These are phyloP conservation scores for Cardamine chenopodiifolia DNA, from an alignment of 345 rosid genomes.

Conservation along the genomic window DNA sequence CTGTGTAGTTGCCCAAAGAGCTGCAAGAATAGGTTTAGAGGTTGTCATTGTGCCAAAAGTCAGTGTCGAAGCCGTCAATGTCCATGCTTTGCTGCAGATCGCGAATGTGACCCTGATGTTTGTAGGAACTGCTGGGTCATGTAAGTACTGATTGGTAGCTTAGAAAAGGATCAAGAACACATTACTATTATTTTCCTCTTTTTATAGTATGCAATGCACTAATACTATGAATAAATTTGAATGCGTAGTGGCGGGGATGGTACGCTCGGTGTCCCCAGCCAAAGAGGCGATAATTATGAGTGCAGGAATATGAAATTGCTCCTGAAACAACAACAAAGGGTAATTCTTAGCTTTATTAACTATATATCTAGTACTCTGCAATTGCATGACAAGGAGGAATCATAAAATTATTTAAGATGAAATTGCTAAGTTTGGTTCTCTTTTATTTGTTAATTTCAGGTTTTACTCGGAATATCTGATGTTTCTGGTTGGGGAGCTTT, in stretches of 20 bases:
- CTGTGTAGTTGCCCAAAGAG: slow-evolving; percentile 83
- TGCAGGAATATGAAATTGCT: slow-evolving; percentile 99
- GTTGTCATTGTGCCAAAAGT: slow-evolving; percentile 99
- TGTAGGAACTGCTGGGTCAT: slow-evolving; percentile 99
- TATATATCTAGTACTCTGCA: background rate
- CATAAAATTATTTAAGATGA: slow-evolving; percentile 5
- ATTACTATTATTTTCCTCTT: background rate
- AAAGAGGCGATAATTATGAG: slow-evolving; percentile 98
- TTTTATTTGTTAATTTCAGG: slow-evolving; percentile 51
- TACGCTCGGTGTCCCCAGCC: slow-evolving; percentile 84
- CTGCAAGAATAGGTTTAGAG: slow-evolving; percentile 98
- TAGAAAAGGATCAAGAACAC: slow-evolving; percentile 1
- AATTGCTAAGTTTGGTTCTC: background rate
- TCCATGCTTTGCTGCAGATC: slow-evolving; percentile 99
- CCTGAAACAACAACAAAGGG: slow-evolving; percentile 98
- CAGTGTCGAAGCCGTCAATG: slow-evolving; percentile 99
- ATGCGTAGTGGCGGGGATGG: slow-evolving; percentile 93
- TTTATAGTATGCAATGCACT: background rate
- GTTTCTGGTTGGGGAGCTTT: slow-evolving; percentile 99
- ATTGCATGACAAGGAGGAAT: background rate
- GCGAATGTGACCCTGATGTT: slow-evolving; percentile 99
- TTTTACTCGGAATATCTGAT: slow-evolving; percentile 96
- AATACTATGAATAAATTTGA: slow-evolving; percentile 14
- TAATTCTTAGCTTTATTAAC: slow-evolving; percentile 35
- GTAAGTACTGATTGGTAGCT: slow-evolving; percentile 46